A percentile compares a stretch with the other conserved stretches of the same genome.
These are phyloP conservation scores for Fusarium kyushuense DNA, from an alignment of 2,329 filamentous ascomycete species.

Conservation along the genomic window DNA sequence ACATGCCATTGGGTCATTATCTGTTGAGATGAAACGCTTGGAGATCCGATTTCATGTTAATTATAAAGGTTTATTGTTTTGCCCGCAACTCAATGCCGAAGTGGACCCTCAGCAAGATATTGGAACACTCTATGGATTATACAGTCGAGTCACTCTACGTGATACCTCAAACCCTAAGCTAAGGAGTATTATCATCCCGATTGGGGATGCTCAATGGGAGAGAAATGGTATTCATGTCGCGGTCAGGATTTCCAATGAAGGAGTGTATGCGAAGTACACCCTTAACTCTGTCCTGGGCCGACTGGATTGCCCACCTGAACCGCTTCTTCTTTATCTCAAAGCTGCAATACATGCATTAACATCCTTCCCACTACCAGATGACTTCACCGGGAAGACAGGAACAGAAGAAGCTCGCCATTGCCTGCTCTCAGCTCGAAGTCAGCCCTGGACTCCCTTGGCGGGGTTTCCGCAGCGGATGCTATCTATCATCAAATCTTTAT, in stretches of 20 bases:
- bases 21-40: no score
- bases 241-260: background rate
- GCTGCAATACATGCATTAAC: background rate
- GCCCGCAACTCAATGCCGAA: no score
- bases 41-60: no score
- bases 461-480: no score
- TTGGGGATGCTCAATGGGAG: background rate
- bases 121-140: no score
- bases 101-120: no score
- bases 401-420: background rate
- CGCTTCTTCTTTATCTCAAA: background rate
- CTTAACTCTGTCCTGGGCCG: background rate
- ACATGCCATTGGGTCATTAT: no score
- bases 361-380: background rate
- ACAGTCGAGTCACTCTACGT: no score
- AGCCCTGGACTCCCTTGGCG: background rate
- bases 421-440: background rate
- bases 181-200: background rate
- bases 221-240: background rate
- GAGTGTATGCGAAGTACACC: background rate
- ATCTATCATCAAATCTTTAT: no score
- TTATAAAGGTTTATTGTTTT: no score
- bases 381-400: background rate
- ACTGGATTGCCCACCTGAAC: background rate
- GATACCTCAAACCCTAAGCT: no score